Evolutionary conservation across 495 filamentous ascomycete species (phyloP), one percentile per base, ranked within the genome.

Genomic region (Penicillium angulare): DNA sequence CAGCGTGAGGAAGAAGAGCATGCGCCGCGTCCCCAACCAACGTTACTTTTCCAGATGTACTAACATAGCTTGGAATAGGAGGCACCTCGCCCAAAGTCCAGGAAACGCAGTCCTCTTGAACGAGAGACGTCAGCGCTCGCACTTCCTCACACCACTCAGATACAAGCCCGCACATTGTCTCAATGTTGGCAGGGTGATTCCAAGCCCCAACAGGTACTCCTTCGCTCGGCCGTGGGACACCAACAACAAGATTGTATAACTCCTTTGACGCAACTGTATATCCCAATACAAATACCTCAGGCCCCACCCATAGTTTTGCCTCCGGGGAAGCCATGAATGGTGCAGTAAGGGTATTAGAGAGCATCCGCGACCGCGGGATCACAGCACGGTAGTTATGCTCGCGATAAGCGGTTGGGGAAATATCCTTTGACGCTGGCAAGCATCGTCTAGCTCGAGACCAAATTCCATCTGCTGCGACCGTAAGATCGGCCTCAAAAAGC

Each of bases 1-100:
- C 52, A 39, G 52, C 52, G 45, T 55, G 52, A 27, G 52, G 52
- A 38, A 55, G 47, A 31, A 55, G 52, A 38, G 52, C 46, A 55
- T 55, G 52, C 16, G 52, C 52, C 13, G 52, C 52, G 18, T 55
- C 52, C 21, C 52, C 52, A 46, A 55, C 39, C 15, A 55, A 24
- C 39, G 52, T 40, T 50, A 55, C 45, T 50, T 38, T 44, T 50
- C 47, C 47, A 49, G 47, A 49, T 15, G 35, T 21, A 49, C 47
- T 49, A 2, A 53, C 51, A 29, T 47, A 53, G 35, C 51, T 53
- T 33, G 51, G 34, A 35, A 53, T 41, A 42, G 51, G 24, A 35
- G 21, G 17, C 5, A 56, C 47, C 27, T 56, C 53, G 15, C 47
- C 53, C 22, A 56, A 32, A 21, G 47, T 56, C 53, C 53, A 56